Conservation (phyloP, 345 rosid genomes). For the Heritiera littoralis region DNA sequence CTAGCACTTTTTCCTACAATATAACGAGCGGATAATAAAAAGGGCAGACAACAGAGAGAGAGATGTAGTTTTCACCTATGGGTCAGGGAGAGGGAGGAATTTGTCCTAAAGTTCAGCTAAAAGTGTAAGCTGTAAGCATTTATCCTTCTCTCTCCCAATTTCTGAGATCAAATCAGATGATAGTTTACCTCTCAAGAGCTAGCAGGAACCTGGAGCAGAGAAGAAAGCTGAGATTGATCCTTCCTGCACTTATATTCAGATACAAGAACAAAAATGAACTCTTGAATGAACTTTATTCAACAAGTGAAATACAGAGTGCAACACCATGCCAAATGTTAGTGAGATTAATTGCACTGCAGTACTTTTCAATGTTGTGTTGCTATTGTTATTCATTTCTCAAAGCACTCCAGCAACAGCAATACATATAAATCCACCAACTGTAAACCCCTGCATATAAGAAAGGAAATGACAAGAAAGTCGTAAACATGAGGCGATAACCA, state of each 20-base stretch:
- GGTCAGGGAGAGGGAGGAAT: neutral
- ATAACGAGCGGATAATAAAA: neutral
- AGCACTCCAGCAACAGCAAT: constrained; percentile 92
- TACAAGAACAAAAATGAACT: neutral
- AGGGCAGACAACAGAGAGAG: neutral
- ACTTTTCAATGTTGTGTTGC: constrained; percentile 55
- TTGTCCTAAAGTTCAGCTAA: neutral
- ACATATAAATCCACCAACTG: constrained; percentile 97
- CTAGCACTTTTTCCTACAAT: neutral
- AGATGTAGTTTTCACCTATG: neutral
- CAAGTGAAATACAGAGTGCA: constrained; percentile 79
- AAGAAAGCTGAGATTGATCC: constrained; percentile 1
- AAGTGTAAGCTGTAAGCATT: constrained; percentile 12
- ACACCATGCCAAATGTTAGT: constrained; percentile 74
- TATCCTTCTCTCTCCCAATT: constrained; percentile 6
- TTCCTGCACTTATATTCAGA: neutral
- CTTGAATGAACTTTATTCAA: constrained; percentile 46
- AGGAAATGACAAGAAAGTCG: neutral
- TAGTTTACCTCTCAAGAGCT: neutral
- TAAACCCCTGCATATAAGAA: constrained; percentile 61
- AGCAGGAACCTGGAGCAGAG: neutral
- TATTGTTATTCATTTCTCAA: constrained; percentile 73
- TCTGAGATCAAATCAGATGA: neutral
- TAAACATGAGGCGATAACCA: constrained; percentile 12
- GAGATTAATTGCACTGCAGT: constrained; percentile 60